A percentile compares a stretch with the other conserved stretches of the same genome.
These are phyloP conservation scores for Eucalyptus melliodora DNA, from an alignment of 345 rosid species.

Conservation along the genomic window DNA sequence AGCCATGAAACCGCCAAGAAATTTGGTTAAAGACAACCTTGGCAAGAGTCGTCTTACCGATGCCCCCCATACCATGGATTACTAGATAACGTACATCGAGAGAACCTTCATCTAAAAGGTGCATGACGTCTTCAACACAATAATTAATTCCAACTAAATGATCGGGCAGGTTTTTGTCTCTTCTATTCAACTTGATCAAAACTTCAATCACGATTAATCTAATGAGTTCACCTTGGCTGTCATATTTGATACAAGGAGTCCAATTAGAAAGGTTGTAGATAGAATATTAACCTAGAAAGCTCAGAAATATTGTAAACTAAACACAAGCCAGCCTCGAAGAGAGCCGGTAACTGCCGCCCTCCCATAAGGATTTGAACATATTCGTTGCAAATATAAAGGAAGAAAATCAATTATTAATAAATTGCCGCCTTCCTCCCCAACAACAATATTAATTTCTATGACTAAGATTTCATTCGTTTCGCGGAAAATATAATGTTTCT, in stretches of 20 bases:
- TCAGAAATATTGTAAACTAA: too few species aligned
- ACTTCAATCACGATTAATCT: not conserved
- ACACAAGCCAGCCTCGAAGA: not conserved
- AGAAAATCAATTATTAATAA: not conserved
- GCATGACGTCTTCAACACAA: not conserved
- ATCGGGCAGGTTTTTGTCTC: not conserved
- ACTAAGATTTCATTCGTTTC: too few species aligned
- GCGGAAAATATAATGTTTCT: too few species aligned
- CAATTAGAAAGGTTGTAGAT: not conserved
- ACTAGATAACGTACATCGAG: not conserved
- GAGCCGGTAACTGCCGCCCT: not conserved
- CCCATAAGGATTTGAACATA: not conserved
- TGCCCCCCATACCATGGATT: not conserved
- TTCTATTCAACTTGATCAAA: not conserved
- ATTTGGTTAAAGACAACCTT: not conserved
- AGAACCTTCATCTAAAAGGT: not conserved
- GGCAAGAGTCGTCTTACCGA: not conserved
- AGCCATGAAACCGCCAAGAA: not conserved
- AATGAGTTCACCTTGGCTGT: not conserved
- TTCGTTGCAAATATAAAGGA: not conserved
- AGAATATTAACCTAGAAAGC: too few species aligned
- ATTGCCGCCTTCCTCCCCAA: too few species aligned
- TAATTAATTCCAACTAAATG: not conserved
- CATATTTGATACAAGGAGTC: not conserved
- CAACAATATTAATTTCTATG: too few species aligned